Evolutionary conservation across 2,329 filamentous ascomycete genomes (phyloP), one percentile per base, ranked within the genome.

Genomic region (Gremmenia infestans): DNA sequence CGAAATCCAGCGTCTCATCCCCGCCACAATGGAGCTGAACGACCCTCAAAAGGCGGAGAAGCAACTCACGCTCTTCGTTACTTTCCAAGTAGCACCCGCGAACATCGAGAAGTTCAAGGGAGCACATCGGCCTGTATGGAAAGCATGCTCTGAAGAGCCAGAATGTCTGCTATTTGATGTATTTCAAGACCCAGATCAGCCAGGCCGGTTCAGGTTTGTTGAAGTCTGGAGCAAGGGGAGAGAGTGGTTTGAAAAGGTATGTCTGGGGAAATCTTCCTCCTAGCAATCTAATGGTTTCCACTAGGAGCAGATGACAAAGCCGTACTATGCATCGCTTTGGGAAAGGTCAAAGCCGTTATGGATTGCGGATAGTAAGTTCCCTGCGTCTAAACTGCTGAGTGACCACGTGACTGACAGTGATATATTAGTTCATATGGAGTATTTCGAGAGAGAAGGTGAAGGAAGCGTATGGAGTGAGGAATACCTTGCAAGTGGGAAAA

Each of bases 361-460:
- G 45, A 28, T 47, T 4, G 43, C 15, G 43, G 22, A 47, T 47
- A 47, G 43, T 47, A 28, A 47, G 43, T 47, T 3, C 19, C 4
- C 22, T 17, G 12, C 3, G 19, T 23, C 22, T 11, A 2, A 9
- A 9, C 9, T 25, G 9, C 7, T 23, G 22, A 11, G 11, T 9
- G 43, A 6, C 8, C 12, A 47, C 17, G 9, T n/a, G 17, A 3
- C 40, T 45, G 37, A 37, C 15, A 5, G 12, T 14, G 9, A 39
- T 15, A 2, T 5, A 5, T n/a, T 25, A 52, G 54, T 52, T 17
- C 46, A 50, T 15, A 49, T 53, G 8, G 50, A 56, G 37, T 56
- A 56, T 37, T 56, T 53, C 17, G 50, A 56, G 39, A 42, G 54
- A 23, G 54, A 56, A 40, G 46, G 54, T 4, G 54, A 56, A n/a